Evolutionary conservation across 176 grass and related monocot genomes (phyloP).

Genomic region (Oryza australiensis): DNA sequence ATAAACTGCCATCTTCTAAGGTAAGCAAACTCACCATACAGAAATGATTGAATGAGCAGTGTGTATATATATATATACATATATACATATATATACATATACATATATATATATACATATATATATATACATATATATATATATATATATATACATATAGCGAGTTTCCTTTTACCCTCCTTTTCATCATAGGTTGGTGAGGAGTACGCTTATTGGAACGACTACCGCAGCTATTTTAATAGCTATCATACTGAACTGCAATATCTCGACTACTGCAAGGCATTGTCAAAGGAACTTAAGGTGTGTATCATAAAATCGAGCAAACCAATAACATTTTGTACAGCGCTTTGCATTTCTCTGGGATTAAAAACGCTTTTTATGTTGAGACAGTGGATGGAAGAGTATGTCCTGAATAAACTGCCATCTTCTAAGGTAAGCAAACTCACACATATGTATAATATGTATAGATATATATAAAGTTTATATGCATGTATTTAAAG

Average conservation of each 20-base stretch:
- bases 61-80: no score
- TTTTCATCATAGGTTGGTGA: constrained; percentile 1
- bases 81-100: no score
- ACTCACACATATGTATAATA: no score
- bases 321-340: constrained; percentile 2
- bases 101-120: no score
- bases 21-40: neutral
- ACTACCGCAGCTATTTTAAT: neutral
- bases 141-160: no score
- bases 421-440: constrained; percentile 27
- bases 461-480: no score
- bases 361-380: constrained; percentile 2
- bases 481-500: no score
- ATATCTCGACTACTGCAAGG: constrained; percentile 14
- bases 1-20: neutral
- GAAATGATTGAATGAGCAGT: neutral
- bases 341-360: neutral
- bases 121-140: no score
- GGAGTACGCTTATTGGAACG: neutral
- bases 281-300: constrained; percentile 16
- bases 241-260: constrained; percentile 28
- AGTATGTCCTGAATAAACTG: neutral
- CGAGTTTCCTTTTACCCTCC: neutral
- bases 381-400: constrained; percentile 33
- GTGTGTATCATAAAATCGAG: constrained; percentile 8